Base-by-base conservation (phyloP, 1,139 yeast genomes). In the Saccharomyces hybrid region DNA sequence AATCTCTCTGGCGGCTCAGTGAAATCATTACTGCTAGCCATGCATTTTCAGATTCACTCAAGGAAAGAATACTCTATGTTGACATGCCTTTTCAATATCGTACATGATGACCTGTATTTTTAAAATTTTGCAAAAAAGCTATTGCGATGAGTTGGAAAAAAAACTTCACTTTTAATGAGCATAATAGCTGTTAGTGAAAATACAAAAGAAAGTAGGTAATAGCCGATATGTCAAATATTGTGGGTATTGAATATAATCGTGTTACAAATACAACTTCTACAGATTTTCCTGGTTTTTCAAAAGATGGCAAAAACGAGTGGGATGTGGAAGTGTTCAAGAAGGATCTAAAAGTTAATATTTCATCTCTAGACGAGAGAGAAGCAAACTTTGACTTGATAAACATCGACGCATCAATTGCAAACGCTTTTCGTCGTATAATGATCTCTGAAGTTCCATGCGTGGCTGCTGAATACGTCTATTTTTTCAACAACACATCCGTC, bases 351-450 rank as follows among this genome's bases (percentile, higher is more conserved):
- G 80, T 93, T 58, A 75, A 84, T 55, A 84, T 93, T 60, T 74
- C 81, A 26, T 79, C 80, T 64, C 74, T 86, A 61, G 79, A 82
- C 34, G 89, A 83, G 56, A 78, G 88, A 69, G 80, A 80, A 49
- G 90, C 93, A 58, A 90, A 88, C 70, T 93, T 93, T 65, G 99
- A 93, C 70, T 77, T 95, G 60, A 75, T 88, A 56, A 86, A 89
- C 62, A 75, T 91, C 51, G 99, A 93, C 70, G 88, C 98, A 2
- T 88, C 98, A n/a, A 77, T 93, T 55, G 93, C 98, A 52, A 93
- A 93, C 75, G 98, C 99, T 0, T 90, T 91, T 74, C 87, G 99
- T 69, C 86, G 99, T 70, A 88, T 93, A 63, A 91, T 93, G 97
- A 84, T 93, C 58, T 82, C 97, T 1, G 99, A 93, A 71, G 96